Evolutionary conservation across 805 yeast species (phyloP), one percentile per base, ranked within the genome.

Genomic region (Wickerhamiella occidentalis): DNA sequence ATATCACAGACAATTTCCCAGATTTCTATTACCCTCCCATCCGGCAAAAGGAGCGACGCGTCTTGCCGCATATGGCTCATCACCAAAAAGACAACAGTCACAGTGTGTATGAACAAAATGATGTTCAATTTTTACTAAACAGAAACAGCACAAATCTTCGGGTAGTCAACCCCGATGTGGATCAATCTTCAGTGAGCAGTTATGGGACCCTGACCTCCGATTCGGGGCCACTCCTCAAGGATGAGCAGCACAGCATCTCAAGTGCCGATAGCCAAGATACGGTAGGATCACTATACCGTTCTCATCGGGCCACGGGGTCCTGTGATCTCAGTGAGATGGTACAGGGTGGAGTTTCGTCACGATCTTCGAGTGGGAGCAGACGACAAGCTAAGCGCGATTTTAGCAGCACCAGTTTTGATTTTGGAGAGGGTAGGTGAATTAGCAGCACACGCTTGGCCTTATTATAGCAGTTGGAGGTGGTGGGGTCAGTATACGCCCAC

Each of bases 111-210:
- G 42, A 41, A 17, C 41, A 33, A 6, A 43, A 33, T 21, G 87
- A 82, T 54, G 88, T 80, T 1, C 88, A 82, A 61, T 82, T 82
- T 7, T 63, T 82, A 52, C 86, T 82, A 52, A 76, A 83, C 13
- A 76, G 75, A 58, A 67, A 86, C 55, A 66, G 84, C 51, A 72
- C 81, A 1, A 72, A 73, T 48, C 65, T 82, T 40, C 62, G 82
- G 30, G 76, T 82, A 33, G 71, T 77, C 43, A 82, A 82, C 57
- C 88, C 88, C 0, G 82, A 77, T 55, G 18, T 54, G 12, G 62
- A 58, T 19, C 37, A 40, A 25, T 21, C 46, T n/a, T 33, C 35
- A n/a, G 23, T 41, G 18, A 25, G 26, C 25, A 33, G 38, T 19
- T 29, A 9, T 6, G 49, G 43, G 13, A 38, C 44, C 19, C 38